Evolutionary conservation across 148 eudicot species (phyloP), one percentile per base, ranked within the genome.

Genomic region (Dianthus caryophyllus): DNA sequence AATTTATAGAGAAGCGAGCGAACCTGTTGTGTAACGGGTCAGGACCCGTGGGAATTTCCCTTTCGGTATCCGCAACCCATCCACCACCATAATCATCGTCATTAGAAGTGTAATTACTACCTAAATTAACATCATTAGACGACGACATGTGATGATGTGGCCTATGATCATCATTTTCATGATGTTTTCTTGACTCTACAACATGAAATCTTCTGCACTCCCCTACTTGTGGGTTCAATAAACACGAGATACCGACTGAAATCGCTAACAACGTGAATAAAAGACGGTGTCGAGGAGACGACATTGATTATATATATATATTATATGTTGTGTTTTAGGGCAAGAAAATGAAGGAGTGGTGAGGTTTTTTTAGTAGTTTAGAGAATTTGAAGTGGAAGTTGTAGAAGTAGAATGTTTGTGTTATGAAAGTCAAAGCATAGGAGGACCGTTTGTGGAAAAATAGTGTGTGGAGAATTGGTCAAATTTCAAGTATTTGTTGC

Each of bases 1-100:
- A 8, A 14, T 50, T 13, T 10, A 63, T 6, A 33, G 7, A 44
- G 52, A 63, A 43, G 47, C 66, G 18, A 33, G 38, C 7, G 38
- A 66, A 79, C 80, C 82, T 71, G 75, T 84, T 84, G 70, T 84
- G 88, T 30, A 84, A 71, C 4, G 88, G 85, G 61, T 84, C 84
- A 57, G 88, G 82, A 68, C 76, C 74, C 29, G 84, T 82, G 20
- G 88, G 88, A 5, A 84, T 80, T 52, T 56, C 70, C 67, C 88
- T 77, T 0, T 82, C 22, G 33, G 39, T 52, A 43, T 74, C 74
- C 22, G 78, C 84, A 1, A 79, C 73, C 64, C 71, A 77, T 26
- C 88, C 84, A 68, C 88, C 84, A 68, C 68, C 71, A 56, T 68
- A 53, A n/a, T 69, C 77, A 52, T 4, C 22, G 21, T 22, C 16